phyloP scores from a whole-genome alignment of 2,329 filamentous ascomycete genomes.

The Ophiostoma tasmaniense region DNA sequence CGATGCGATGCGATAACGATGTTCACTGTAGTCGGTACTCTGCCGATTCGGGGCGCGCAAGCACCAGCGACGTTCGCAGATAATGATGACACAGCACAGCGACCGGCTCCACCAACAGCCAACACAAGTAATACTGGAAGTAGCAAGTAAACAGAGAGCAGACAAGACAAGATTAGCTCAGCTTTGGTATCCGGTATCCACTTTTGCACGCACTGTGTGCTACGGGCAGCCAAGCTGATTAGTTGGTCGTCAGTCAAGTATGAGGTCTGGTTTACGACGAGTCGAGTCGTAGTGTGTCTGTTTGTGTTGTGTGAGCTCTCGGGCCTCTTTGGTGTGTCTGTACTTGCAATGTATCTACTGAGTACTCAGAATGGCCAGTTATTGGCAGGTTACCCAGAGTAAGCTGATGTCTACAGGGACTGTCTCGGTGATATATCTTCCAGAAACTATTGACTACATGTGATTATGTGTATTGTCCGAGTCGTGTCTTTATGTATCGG shows the following conservation, averaged over 20 bases:
- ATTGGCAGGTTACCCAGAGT: no score
- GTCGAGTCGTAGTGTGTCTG: background rate
- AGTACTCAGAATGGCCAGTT: no score
- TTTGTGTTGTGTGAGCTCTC: no score
- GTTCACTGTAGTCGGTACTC: background rate
- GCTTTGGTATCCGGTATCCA: background rate
- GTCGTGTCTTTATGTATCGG: no score
- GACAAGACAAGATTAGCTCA: background rate
- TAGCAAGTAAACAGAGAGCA: no score
- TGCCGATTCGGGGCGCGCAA: background rate
- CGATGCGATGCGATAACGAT: background rate
- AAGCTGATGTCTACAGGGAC: no score
- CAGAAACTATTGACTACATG: no score
- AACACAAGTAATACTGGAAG: no score
- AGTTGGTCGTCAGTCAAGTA: background rate
- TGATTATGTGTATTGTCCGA: no score
- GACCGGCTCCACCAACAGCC: background rate
- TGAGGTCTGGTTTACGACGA: background rate
- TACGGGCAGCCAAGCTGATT: background rate
- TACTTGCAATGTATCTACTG: no score
- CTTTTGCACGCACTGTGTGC: slow-evolving; percentile 1
- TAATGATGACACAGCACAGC: background rate
- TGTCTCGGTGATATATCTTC: no score
- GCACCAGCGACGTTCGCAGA: background rate
- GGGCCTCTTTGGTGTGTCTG: no score